Percentiles rank a stretch among this genome's conserved stretches.
Evolutionary conservation across 2,329 filamentous ascomycete species (phyloP).

Genomic region (Sclerotinia spermophila): DNA sequence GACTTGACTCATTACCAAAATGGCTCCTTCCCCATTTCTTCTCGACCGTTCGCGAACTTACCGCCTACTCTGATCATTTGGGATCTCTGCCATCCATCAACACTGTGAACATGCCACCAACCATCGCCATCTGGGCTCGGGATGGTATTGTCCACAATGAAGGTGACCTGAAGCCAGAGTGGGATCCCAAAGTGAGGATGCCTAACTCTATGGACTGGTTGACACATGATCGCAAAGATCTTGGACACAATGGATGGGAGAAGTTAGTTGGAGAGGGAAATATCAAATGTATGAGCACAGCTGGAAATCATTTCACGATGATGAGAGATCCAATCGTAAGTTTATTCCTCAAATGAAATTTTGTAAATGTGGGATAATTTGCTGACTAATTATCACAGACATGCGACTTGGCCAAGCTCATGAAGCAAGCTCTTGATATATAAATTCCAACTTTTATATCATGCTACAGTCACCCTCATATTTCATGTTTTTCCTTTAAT

Average conservation of each 20-base stretch:
- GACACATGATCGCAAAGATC: slow-evolving; percentile 67
- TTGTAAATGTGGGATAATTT: background rate
- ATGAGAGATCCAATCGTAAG: slow-evolving; percentile 29
- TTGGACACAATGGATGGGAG: slow-evolving; percentile 64
- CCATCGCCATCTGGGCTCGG: slow-evolving; percentile 65
- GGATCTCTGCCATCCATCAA: slow-evolving; percentile 58
- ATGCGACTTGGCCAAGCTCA: slow-evolving; percentile 10
- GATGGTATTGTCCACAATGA: slow-evolving; percentile 64
- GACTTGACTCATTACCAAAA: slow-evolving; percentile 45
- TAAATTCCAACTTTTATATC: slow-evolving; percentile 8
- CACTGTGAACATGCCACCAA: slow-evolving; percentile 50
- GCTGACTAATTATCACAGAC: slow-evolving; percentile 14
- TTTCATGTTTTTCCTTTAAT: background rate
- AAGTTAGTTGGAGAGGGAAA: slow-evolving; percentile 25
- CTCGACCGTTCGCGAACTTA: slow-evolving; percentile 46
- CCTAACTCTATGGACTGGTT: slow-evolving; percentile 57
- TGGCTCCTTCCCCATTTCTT: slow-evolving; percentile 74
- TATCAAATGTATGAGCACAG: slow-evolving; percentile 19
- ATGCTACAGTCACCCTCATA: background rate
- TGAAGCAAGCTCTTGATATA: slow-evolving; percentile 17
- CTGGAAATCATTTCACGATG: slow-evolving; percentile 31
- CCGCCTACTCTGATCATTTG: slow-evolving; percentile 65
- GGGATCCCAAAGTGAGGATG: slow-evolving; percentile 49
- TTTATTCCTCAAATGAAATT: background rate
- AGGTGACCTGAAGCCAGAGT: slow-evolving; percentile 59